Evolutionary conservation across 768 basidiomycete species (phyloP), one percentile per base, ranked within the genome.

Genomic region (Hortiboletus flavorubellus): DNA sequence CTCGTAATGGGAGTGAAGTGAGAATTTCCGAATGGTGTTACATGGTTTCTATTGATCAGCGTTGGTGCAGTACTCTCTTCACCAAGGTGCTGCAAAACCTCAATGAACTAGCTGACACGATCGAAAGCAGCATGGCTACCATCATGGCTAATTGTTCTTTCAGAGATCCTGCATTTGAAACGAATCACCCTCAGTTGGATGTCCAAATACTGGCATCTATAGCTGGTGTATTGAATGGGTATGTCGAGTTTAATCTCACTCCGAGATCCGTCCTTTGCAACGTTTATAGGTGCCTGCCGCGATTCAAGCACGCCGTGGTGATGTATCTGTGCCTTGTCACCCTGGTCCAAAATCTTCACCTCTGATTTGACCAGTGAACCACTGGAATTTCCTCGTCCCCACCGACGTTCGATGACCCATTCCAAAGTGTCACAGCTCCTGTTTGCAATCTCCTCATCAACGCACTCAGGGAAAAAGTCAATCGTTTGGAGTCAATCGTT

Each of bases 221-320:
- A 2, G 65, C 75, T 4, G 75, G 69, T 4, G 68, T 84, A 11
- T 68, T 85, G 45, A 75, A 77, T 38, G 80, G 85, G 85, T 86
- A 59, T 8, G 78, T 10, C 2, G 18, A 29, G 15, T 3, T 46
- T 30, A 2, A 30, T 63, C 15, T 48, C 64, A 1, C 47, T 56
- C 9, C 53, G 64, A 63, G 68, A 49, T 18, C 63, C 46, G n/a
- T 49, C 26, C 26, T 55, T 15, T 11, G 5, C 37, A 12, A 12
- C 14, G n/a, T 30, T 33, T 23, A 1, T 26, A 86, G 85, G 58
- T 82, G 74, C 49, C 60, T 86, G 9, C 74, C 73, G 5, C 82
- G 84, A 3, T 86, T 85, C 70, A 84, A 85, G 65, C 78, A 81
- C 42, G 78, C 78, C 0, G 68, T 80, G 11, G 68, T 73, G 3